Evolutionary conservation across 179 eudicot species (phyloP).

Genomic region (Corrigiola litoralis): DNA sequence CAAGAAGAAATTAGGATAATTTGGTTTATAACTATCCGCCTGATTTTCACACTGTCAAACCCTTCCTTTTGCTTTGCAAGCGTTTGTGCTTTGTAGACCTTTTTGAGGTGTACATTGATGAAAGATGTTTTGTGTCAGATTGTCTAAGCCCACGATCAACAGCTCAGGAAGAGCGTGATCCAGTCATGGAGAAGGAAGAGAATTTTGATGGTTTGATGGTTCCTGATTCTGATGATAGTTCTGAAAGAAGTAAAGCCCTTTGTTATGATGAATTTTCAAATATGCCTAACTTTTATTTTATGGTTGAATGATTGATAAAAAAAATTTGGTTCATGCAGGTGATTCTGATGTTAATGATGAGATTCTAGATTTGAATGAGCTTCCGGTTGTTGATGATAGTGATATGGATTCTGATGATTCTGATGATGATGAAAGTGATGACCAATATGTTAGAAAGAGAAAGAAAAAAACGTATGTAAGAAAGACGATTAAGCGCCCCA

Average conservation of each 20-base stretch:
- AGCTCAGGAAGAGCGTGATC: neutral
- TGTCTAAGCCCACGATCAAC: neutral
- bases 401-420: constrained; percentile 16
- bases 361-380: constrained; percentile 22
- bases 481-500: neutral
- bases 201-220: neutral
- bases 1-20: too few species aligned
- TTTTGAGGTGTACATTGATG: neutral
- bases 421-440: constrained; percentile 17
- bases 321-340: constrained; percentile 16
- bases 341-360: constrained; percentile 18
- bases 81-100: too few species aligned
- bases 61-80: too few species aligned
- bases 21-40: too few species aligned
- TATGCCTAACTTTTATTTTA: neutral
- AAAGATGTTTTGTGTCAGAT: neutral
- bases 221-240: constrained; percentile 4
- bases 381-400: constrained; percentile 14
- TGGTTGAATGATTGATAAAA: neutral
- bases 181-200: neutral
- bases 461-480: neutral
- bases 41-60: too few species aligned
- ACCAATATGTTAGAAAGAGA: neutral
- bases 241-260: constrained; percentile 1
- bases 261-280: constrained; percentile 3